These are phyloP conservation scores for Agaricales sp. DNA, from an alignment of 1,284 basidiomycete species.

Conservation along the genomic window DNA sequence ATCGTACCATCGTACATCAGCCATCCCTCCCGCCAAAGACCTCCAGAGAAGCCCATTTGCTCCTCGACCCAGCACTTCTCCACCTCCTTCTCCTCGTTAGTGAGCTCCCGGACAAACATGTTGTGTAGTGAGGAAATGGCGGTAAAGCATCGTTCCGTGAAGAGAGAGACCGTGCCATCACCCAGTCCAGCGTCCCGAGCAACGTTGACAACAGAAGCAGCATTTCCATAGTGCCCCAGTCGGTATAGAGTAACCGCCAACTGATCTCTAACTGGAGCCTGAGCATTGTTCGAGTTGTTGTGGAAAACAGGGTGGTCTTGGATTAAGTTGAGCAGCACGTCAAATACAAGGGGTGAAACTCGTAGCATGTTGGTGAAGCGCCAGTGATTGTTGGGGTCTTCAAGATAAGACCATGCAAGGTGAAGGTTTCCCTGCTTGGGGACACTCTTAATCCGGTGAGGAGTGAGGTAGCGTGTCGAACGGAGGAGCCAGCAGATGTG, in stretches of 20 bases:
- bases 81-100: conserved; percentile 22
- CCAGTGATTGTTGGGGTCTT: conserved; percentile 17
- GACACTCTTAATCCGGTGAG: too few relatives aligned
- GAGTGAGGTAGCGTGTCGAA: too few relatives aligned
- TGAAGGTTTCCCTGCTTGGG: conserved; percentile 17
- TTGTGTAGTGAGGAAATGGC: conserved; percentile 23
- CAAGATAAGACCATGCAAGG: conserved; percentile 21
- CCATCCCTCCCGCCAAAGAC: conserved; percentile 22
- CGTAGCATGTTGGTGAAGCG: conserved; percentile 23
- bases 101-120: conserved; percentile 19
- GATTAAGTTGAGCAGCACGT: conserved; percentile 19
- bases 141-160: conserved; percentile 18
- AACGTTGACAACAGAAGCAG: conserved; percentile 20
- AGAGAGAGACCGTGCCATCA: conserved; percentile 22
- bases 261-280: conserved; percentile 23
- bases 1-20: conserved; percentile 28
- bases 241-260: conserved; percentile 25
- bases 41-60: conserved; percentile 16
- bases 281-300: conserved; percentile 18
- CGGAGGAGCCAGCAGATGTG: too few relatives aligned
- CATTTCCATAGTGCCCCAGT: conserved; percentile 26
- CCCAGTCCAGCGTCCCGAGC: conserved; percentile 19
- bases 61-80: conserved; percentile 23
- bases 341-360: conserved; percentile 21
- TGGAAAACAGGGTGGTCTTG: conserved; percentile 21